Conservation (phyloP, 2,329 filamentous ascomycete species). For the Verticillium dahliae region DNA sequence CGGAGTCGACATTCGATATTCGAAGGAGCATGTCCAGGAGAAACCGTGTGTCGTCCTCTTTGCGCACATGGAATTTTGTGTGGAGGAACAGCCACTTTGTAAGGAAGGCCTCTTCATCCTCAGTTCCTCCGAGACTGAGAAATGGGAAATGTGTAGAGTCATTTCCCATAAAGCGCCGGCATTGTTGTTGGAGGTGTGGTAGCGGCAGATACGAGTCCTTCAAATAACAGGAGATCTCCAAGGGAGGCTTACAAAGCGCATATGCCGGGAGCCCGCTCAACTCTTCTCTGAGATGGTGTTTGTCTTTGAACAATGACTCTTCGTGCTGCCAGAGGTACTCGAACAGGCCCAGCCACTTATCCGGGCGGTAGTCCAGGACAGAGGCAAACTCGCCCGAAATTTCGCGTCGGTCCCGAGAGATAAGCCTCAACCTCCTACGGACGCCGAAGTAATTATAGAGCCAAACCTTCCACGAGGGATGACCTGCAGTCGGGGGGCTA, state of each 20-base stretch:
- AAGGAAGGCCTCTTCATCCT: neutral
- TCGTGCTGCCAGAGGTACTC: slow-evolving; percentile 2
- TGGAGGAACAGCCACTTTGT: slow-evolving; percentile 5
- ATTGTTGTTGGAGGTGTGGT: neutral
- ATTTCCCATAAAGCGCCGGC: neutral
- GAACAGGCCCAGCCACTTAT: neutral
- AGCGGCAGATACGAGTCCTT: slow-evolving; percentile 2
- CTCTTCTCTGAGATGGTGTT: neutral
- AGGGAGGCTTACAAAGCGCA: neutral
- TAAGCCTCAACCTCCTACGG: neutral
- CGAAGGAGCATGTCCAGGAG: slow-evolving; percentile 1
- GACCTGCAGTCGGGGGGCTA: neutral
- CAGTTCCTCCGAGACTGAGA: slow-evolving; percentile 2
- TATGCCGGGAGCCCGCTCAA: neutral
- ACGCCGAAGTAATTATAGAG: slow-evolving; percentile 2
- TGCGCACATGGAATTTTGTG: slow-evolving; percentile 1
- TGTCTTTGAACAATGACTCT: neutral
- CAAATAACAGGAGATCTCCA: neutral
- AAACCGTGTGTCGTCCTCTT: slow-evolving; percentile 1
- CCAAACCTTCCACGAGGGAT: slow-evolving; percentile 4
- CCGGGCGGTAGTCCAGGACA: slow-evolving; percentile 1
- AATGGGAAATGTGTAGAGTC: slow-evolving; percentile 4
- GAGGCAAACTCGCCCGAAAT: neutral
- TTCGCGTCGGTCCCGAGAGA: neutral
- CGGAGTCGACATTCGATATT: neutral